These are phyloP conservation scores for Cetradonia linearis DNA, from an alignment of 495 filamentous ascomycete species.

Conservation along the genomic window DNA sequence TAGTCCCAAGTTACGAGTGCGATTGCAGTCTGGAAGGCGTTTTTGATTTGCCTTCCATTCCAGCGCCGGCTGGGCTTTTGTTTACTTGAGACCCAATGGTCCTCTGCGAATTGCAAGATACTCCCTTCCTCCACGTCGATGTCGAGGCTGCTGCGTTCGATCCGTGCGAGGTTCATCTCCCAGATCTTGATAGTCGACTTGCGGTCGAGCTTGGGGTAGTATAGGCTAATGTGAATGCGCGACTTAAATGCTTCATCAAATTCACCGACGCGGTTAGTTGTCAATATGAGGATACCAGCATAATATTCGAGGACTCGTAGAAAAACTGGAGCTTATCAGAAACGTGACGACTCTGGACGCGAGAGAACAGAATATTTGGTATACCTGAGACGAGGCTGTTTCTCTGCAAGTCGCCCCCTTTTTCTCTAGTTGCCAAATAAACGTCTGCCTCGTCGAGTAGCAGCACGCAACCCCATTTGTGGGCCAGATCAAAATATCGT, in stretches of 20 bases:
- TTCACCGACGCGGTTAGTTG: conserved; percentile 38
- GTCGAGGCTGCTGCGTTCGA: not conserved
- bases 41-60: conserved; percentile 40
- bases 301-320: conserved; percentile 46
- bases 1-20: conserved; percentile 32
- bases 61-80: conserved; percentile 20
- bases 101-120: conserved; percentile 3
- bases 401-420: conserved; percentile 32
- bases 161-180: not conserved
- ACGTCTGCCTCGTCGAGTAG: conserved; percentile 50
- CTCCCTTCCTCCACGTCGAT: not conserved
- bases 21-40: conserved; percentile 37
- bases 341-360: too few species aligned
- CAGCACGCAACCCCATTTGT: conserved; percentile 42
- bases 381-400: conserved; percentile 29
- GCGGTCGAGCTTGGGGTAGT: conserved; percentile 14
- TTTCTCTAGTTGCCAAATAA: conserved; percentile 40
- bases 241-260: conserved; percentile 42
- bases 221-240: conserved; percentile 35
- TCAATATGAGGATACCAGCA: conserved; percentile 45
- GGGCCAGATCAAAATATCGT: conserved; percentile 32
- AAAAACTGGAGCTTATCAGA: conserved; percentile 40
- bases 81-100: not conserved
- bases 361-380: not conserved
- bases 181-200: conserved; percentile 15